phyloP scores from a whole-genome alignment of 768 basidiomycete genomes.

The Amanita fuliginea region DNA sequence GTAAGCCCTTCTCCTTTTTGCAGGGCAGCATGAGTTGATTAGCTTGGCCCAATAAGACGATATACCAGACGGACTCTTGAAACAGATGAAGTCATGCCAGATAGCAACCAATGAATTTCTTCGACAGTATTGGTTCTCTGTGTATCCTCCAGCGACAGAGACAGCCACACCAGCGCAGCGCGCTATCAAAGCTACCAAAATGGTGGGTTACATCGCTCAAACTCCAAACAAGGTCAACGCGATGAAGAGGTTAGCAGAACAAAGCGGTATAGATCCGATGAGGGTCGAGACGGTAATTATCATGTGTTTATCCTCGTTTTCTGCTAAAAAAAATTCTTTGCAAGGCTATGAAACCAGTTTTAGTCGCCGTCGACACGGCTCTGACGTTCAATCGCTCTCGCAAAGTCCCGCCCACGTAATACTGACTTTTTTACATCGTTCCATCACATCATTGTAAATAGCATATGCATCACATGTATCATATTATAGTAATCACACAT shows the following conservation, averaged over 20 bases:
- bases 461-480: conserved; percentile 9
- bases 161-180: conserved; percentile 56
- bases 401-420: conserved; percentile 17
- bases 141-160: conserved; percentile 66
- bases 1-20: conserved; percentile 28
- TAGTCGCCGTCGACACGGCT: conserved; percentile 66
- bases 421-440: background rate
- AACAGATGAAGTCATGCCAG: conserved; percentile 83
- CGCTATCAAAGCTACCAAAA: conserved; percentile 71
- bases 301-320: background rate
- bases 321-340: background rate
- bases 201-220: conserved; percentile 72
- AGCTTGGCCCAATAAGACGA: conserved; percentile 37
- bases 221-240: conserved; percentile 77
- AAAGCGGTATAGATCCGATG: conserved; percentile 48
- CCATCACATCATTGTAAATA: conserved; percentile 7
- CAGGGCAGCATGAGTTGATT: background rate
- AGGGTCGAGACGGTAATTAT: conserved; percentile 54
- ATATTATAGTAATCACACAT: conserved; percentile 6
- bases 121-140: conserved; percentile 88
- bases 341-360: conserved; percentile 68
- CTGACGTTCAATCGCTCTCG: conserved; percentile 45
- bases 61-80: conserved; percentile 67
- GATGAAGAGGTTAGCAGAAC: conserved; percentile 52
- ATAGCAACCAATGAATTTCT: conserved; percentile 93